Conservation (phyloP, 1,284 basidiomycete genomes). For the Malassezia yamatoensis region DNA sequence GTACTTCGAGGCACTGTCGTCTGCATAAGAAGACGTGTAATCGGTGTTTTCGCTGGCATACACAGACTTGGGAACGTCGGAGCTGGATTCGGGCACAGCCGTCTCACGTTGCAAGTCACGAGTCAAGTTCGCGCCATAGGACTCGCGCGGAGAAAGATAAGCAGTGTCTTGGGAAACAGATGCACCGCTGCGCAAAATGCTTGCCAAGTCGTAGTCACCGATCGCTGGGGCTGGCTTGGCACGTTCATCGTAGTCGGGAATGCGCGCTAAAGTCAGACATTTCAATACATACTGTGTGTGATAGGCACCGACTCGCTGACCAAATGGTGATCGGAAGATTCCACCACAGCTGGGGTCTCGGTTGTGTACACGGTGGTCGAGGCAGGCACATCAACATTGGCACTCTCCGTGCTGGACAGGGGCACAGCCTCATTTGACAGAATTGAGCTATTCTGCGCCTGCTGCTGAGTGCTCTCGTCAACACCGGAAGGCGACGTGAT, state of each 20-base stretch:
- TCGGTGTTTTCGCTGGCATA: neutral
- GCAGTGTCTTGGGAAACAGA: neutral
- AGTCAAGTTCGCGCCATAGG: neutral
- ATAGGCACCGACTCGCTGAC: slow-evolving; percentile 15
- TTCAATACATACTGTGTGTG: slow-evolving; percentile 8
- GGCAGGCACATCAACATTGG: neutral
- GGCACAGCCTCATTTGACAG: neutral
- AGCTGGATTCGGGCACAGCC: neutral
- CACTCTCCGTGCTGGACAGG: neutral
- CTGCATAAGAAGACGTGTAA: neutral
- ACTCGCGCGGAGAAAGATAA: neutral
- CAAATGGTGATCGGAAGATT: slow-evolving; percentile 15
- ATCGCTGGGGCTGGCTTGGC: slow-evolving; percentile 11
- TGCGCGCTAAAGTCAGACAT: neutral
- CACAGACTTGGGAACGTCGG: neutral
- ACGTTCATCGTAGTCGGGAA: slow-evolving; percentile 14
- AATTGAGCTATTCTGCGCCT: neutral
- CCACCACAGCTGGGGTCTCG: slow-evolving; percentile 13
- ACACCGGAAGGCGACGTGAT: neutral
- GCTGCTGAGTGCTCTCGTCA: neutral
- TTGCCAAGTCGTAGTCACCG: slow-evolving; percentile 5
- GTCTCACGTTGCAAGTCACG: neutral
- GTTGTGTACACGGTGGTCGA: slow-evolving; percentile 13
- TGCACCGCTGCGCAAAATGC: slow-evolving; percentile 2
- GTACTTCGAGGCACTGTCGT: neutral